These are phyloP conservation scores for Pythium biforme DNA, from an alignment of 352 stramenopile genomes.

Conservation along the genomic window DNA sequence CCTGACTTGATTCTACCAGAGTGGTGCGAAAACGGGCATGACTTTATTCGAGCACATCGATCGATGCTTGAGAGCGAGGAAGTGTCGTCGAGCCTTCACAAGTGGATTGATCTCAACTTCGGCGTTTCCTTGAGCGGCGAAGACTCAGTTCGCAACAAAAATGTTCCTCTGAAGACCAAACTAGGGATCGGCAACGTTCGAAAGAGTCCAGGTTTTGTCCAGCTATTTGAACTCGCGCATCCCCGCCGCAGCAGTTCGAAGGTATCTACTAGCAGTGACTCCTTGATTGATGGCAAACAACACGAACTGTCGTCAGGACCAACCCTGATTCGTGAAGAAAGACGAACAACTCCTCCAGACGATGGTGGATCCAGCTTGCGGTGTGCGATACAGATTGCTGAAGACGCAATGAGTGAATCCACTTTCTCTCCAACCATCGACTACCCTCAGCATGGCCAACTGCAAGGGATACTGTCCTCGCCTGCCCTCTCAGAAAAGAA, in stretches of 20 bases:
- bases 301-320: background rate
- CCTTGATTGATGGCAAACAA: background rate
- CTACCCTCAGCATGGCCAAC: constrained; percentile 3
- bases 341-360: background rate
- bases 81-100: constrained; percentile 85
- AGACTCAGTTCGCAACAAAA: constrained; percentile 85
- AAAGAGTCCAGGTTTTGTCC: constrained; percentile 78
- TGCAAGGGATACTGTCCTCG: constrained; percentile 16
- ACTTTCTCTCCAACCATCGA: background rate
- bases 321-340: background rate
- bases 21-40: constrained; percentile 64
- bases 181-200: constrained; percentile 16
- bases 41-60: constrained; percentile 91
- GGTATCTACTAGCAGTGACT: background rate
- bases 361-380: constrained; percentile 1
- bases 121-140: constrained; percentile 81
- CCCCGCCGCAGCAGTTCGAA: background rate
- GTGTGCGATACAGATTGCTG: constrained; percentile 20
- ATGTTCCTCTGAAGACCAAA: constrained; percentile 71
- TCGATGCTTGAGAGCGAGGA: constrained; percentile 89
- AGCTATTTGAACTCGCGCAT: constrained; percentile 46
- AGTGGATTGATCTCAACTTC: constrained; percentile 98
- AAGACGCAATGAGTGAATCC: constrained; percentile 18
- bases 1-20: constrained; percentile 62
- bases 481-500: constrained; percentile 13